phyloP scores from a whole-genome alignment of 164 flowering plant genomes.

The Tetrastigma voinierianum region DNA sequence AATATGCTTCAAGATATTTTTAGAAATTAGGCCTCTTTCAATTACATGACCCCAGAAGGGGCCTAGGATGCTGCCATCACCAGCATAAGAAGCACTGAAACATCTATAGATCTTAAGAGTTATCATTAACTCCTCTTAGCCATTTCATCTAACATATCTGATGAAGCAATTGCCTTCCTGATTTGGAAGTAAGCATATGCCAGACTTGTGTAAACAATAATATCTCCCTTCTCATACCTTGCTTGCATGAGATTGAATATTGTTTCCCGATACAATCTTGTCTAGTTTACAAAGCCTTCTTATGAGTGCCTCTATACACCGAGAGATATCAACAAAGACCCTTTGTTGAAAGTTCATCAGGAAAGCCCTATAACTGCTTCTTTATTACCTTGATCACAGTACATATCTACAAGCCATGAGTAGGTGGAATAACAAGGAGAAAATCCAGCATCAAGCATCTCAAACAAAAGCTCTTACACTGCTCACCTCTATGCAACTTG shows the following conservation, averaged over 20 bases:
- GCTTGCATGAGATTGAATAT: conserved; percentile 51
- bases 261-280: conserved; percentile 53
- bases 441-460: conserved; percentile 75
- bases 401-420: conserved; percentile 85
- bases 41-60: conserved; percentile 56
- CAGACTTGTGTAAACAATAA: conserved; percentile 54
- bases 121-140: conserved; percentile 53
- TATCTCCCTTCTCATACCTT: conserved; percentile 63
- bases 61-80: conserved; percentile 36
- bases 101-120: conserved; percentile 52
- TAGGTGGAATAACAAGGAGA: conserved; percentile 70
- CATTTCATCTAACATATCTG: conserved; percentile 67
- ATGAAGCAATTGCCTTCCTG: conserved; percentile 44
- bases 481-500: conserved; percentile 49
- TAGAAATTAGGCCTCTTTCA: conserved; percentile 55
- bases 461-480: conserved; percentile 64
- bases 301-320: conserved; percentile 73
- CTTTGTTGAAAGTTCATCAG: conserved; percentile 47
- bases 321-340: conserved; percentile 54
- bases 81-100: conserved; percentile 54
- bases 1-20: conserved; percentile 32
- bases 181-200: conserved; percentile 68
- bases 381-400: conserved; percentile 48
- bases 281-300: conserved; percentile 69
- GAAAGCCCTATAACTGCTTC: conserved; percentile 49